Base-by-base conservation (phyloP, 768 basidiomycete species). In the Pulveroboletus frians region DNA sequence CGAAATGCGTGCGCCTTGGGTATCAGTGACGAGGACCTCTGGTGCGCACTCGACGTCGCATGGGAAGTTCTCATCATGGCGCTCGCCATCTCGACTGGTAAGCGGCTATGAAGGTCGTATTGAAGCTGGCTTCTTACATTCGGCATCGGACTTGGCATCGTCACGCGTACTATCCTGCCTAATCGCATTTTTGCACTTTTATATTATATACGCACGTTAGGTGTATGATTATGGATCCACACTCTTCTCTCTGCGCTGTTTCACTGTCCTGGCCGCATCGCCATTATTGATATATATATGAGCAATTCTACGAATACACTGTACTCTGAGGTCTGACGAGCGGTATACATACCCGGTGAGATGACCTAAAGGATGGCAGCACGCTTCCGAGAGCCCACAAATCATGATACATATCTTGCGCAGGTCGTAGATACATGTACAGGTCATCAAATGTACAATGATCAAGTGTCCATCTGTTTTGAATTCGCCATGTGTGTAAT, bases 1-100 rank as follows among this genome's bases (percentile, higher is more conserved):
- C 69, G 71, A 35, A 79, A 79, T 55, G 73, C 62, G 4, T 73
- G 72, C 51, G 71, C 71, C 10, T 64, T 81, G 26, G 79, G 79
- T 32, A 73, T 81, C 52, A 70, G 69, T 54, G 79, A 81, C 53
- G 54, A 58, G 38, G 62, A 62, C 30, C 67, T 80, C 14, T 80
- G 77, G 71, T 69, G 68, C 27, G 67, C 71, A 17, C 64, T 79
- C 34, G 76, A 80, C 47, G 60, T 74, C 30, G 73, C 75, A 9
- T 80, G 78, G 77, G 76, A 72, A 43, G 59, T 69, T n/a, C 65
- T 78, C 29, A 53, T 79, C 52, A 56, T 43, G 3, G 73, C 77
- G 15, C 65, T 81, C 40, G 65, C 60, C 20, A 34, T 63, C 29
- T 58, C 63, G 31, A 67, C 61, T 23, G 58, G 63, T 50, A 54